A percentile compares a stretch with the other conserved stretches of the same genome.
phyloP scores from a whole-genome alignment of 2,329 filamentous ascomycete species.

The Penicillium paneum region DNA sequence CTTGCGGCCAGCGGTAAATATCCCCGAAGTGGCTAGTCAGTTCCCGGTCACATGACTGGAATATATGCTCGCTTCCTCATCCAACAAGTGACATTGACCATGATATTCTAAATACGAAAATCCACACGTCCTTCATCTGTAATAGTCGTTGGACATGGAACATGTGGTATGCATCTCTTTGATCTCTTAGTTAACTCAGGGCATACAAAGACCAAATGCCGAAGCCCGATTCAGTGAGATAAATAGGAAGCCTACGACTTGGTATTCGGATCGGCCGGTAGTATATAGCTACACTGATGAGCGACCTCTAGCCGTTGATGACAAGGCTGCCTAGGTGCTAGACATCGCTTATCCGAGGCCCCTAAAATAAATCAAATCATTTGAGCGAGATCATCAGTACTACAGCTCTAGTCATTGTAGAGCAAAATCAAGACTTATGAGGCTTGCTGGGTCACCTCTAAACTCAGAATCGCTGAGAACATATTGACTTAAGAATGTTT shows the following conservation, averaged over 20 bases:
- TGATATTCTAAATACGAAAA: background rate
- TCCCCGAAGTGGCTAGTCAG: too few relatives aligned
- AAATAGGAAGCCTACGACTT: background rate
- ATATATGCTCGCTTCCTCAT: background rate
- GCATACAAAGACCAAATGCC: background rate
- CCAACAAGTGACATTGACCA: background rate
- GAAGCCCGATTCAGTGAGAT: background rate
- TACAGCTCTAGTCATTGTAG: slow-evolving; percentile 4
- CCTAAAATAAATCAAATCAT: background rate
- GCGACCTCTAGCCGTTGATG: background rate
- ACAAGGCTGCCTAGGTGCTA: background rate
- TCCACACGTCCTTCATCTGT: too few relatives aligned
- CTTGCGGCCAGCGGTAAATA: too few relatives aligned
- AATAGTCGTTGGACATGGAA: background rate
- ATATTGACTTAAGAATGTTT: background rate
- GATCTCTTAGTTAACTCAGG: background rate
- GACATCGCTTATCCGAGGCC: background rate
- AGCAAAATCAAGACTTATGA: background rate
- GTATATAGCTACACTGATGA: background rate
- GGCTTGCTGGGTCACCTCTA: background rate
- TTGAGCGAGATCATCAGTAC: background rate
- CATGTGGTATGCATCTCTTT: background rate
- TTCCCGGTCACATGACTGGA: background rate
- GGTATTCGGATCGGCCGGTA: background rate
- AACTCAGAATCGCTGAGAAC: background rate